phyloP scores from a whole-genome alignment of 2,329 filamentous ascomycete species.

The Alternaria infectoria region DNA sequence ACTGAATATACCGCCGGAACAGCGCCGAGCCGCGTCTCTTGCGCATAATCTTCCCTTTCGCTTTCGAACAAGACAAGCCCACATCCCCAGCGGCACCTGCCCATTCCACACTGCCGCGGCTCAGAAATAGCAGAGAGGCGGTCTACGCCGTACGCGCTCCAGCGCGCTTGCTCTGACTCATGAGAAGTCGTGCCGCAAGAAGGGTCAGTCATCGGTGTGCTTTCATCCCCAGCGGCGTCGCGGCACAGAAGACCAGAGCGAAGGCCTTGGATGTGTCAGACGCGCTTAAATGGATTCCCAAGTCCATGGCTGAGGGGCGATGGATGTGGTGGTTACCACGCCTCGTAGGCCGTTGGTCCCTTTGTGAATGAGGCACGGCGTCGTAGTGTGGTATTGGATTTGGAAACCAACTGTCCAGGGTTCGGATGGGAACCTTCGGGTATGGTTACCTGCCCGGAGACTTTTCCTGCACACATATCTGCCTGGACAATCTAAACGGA shows the following conservation, averaged over 20 bases:
- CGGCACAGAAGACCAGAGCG: neutral
- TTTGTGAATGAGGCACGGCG: neutral
- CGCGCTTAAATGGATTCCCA: neutral
- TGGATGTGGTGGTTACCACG: neutral
- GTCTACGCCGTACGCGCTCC: neutral
- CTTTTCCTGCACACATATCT: neutral
- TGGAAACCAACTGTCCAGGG: neutral
- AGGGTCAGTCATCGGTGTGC: neutral
- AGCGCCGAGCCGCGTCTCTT: slow-evolving; percentile 1
- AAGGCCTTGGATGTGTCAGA: neutral
- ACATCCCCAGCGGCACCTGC: neutral
- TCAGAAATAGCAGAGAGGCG: neutral
- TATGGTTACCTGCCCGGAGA: neutral
- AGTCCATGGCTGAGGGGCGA: neutral
- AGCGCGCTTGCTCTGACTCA: slow-evolving; percentile 1
- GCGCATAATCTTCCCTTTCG: neutral
- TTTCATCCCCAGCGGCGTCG: neutral
- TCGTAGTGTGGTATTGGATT: neutral
- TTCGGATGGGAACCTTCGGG: neutral
- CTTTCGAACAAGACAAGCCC: neutral
- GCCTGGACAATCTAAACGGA: neutral
- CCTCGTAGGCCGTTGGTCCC: neutral
- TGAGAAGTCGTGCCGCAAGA: neutral
- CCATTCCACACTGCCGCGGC: neutral
- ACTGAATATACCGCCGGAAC: neutral